phyloP scores from a whole-genome alignment of 306 rosid genomes.

The Cicer chorassanicum region DNA sequence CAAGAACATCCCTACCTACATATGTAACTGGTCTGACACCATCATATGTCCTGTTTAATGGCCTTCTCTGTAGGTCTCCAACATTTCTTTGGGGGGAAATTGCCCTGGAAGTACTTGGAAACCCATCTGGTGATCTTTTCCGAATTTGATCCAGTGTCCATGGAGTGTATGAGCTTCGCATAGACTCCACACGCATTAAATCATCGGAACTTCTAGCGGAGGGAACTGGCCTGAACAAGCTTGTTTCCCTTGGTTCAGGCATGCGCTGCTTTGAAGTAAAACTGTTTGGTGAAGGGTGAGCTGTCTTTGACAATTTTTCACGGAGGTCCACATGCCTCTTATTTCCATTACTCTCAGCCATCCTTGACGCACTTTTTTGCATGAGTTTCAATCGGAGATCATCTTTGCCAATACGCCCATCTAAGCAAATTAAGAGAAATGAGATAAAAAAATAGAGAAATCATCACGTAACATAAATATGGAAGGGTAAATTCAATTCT shows the following conservation, averaged over 20 bases:
- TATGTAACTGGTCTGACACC: constrained; percentile 61
- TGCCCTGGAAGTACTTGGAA: constrained; percentile 53
- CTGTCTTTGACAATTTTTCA: constrained; percentile 76
- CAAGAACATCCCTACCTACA: constrained; percentile 62
- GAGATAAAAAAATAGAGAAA: constrained; percentile 37
- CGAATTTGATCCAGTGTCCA: constrained; percentile 78
- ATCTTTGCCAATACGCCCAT: constrained; percentile 60
- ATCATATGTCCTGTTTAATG: constrained; percentile 64
- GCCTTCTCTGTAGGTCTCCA: constrained; percentile 63
- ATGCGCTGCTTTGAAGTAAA: constrained; percentile 47
- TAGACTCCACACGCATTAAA: constrained; percentile 63
- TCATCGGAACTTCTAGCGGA: constrained; percentile 68
- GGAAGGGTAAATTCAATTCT: constrained; percentile 44
- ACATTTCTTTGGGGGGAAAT: constrained; percentile 52
- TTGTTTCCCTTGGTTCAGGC: constrained; percentile 58
- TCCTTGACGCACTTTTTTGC: constrained; percentile 67
- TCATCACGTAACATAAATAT: constrained; percentile 35
- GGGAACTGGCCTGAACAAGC: constrained; percentile 57
- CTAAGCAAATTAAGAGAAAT: constrained; percentile 45
- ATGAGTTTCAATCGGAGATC: constrained; percentile 90
- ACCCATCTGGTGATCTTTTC: constrained; percentile 59
- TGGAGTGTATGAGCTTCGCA: constrained; percentile 74
- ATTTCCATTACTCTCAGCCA: constrained; percentile 52
- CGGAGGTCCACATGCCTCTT: constrained; percentile 76
- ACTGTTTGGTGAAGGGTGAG: constrained; percentile 43